These are phyloP conservation scores for Glycine latifolia DNA, from an alignment of 306 rosid species.

Conservation along the genomic window DNA sequence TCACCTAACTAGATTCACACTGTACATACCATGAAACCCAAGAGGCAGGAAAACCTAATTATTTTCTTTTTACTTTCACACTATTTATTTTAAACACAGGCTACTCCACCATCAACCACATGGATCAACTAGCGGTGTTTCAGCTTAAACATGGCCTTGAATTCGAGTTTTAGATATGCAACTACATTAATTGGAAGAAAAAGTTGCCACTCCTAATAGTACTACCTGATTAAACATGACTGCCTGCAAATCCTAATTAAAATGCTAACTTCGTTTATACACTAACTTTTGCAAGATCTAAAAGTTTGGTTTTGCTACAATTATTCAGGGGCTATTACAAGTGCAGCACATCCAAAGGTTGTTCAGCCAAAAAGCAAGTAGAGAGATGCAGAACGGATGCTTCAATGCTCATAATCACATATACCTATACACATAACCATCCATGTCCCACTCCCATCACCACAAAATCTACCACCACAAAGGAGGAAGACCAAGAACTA, in stretches of 20 bases:
- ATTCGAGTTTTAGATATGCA: too few species aligned
- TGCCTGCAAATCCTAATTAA: neutral
- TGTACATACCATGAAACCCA: neutral
- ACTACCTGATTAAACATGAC: too few species aligned
- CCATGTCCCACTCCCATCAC: conserved; percentile 59
- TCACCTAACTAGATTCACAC: conserved; percentile 25
- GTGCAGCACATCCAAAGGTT: conserved; percentile 90
- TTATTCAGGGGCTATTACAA: conserved; percentile 80
- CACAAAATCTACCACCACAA: conserved; percentile 44
- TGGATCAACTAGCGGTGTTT: neutral
- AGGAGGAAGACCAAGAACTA: conserved; percentile 49
- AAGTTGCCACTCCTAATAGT: too few species aligned
- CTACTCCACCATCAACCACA: neutral
- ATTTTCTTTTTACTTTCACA: neutral
- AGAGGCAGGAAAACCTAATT: neutral
- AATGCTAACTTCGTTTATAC: neutral
- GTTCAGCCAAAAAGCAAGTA: conserved; percentile 94
- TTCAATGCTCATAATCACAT: conserved; percentile 84
- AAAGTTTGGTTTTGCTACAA: conserved; percentile 15
- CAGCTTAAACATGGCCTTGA: too few species aligned
- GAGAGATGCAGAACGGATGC: conserved; percentile 92
- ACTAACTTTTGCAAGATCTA: conserved; percentile 23
- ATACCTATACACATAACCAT: conserved; percentile 82
- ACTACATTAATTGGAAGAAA: too few species aligned
- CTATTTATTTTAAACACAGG: neutral